These are phyloP conservation scores for Acmispon strigosus DNA, from an alignment of 306 rosid species.

Conservation along the genomic window DNA sequence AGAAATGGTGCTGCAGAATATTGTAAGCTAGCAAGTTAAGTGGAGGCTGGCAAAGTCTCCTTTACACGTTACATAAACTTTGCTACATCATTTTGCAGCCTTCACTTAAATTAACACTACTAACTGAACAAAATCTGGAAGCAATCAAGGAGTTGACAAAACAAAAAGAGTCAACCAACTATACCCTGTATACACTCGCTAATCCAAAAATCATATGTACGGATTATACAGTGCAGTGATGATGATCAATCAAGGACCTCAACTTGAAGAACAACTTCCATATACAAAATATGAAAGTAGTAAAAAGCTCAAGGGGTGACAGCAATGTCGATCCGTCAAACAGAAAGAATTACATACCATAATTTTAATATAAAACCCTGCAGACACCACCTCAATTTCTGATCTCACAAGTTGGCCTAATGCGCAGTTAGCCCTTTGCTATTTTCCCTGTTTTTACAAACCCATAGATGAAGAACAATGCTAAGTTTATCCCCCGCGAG, in stretches of 20 bases:
- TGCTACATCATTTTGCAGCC: constrained; percentile 37
- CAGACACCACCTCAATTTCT: constrained; percentile 41
- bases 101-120: constrained; percentile 22
- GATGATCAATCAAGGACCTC: constrained; percentile 42
- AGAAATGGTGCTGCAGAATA: constrained; percentile 19
- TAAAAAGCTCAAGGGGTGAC: constrained; percentile 31
- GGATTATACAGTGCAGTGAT: constrained; percentile 36
- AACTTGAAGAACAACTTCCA: constrained; percentile 43
- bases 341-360: constrained; percentile 62
- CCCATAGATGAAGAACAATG: constrained; percentile 30
- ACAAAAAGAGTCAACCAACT: constrained; percentile 41
- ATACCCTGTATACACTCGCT: constrained; percentile 64
- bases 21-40: constrained; percentile 15
- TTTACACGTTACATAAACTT: constrained; percentile 31
- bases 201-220: constrained; percentile 70
- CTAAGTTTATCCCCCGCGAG: constrained; percentile 36
- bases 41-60: constrained; percentile 19
- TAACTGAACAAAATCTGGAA: constrained; percentile 31
- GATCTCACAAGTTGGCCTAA: constrained; percentile 40
- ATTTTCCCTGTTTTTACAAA: constrained; percentile 31
- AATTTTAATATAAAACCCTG: constrained; percentile 42
- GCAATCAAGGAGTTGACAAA: constrained; percentile 16
- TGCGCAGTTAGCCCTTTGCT: constrained; percentile 30
- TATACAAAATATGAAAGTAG: constrained; percentile 30
- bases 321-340: constrained; percentile 38